Base-by-base conservation (phyloP, 768 basidiomycete genomes). In the Lactifluus pinguis region DNA sequence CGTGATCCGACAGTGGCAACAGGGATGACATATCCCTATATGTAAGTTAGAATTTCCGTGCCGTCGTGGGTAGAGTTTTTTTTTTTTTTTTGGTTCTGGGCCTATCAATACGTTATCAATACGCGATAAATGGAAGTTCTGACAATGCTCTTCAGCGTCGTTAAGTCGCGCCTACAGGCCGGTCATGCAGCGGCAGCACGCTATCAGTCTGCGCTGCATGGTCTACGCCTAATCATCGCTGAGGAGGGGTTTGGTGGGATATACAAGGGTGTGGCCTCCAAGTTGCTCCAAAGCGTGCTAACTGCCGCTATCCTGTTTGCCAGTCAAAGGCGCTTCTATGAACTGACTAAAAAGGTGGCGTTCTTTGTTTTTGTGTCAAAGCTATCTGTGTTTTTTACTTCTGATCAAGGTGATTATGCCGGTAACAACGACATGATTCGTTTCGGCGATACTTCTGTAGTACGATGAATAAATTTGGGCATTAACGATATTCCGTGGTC, bases 261-360 rank as follows among this genome's bases (percentile, higher is more conserved):
- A 21, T 97, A 97, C 77, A 87, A 83, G 65, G 95, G 95, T 6
- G 81, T 95, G 30, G 79, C 80, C 14, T 90, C 86, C 68, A 99
- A 99, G 75, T 83, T 99, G 21, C 60, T 89, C 5, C 95, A 98
- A 73, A 92, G 89, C 65, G 91, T 97, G 1, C 78, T 98, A 53
- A 95, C 93, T 8, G 94, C 94, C 15, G 92, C 93, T 6, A 92
- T 98, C 66, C 79, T 98, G 65, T 98, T 98, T 70, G 89, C 86
- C 14, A 83, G 89, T 7, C 95, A 98, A 72, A 81, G 86, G 68
- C 80, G 92, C 64, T 83, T 90, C 57, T 91, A 85, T 59, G 86
- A 89, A 66, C 62, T 85, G n/a, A 84, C 82, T 13, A 89, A 83
- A 68, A 70, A 74, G 75, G 77, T 78, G 45, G 25, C 14, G 68